Evolutionary conservation across 768 basidiomycete genomes (phyloP), one percentile per base, ranked within the genome.

Genomic region (Auricularia sp.): DNA sequence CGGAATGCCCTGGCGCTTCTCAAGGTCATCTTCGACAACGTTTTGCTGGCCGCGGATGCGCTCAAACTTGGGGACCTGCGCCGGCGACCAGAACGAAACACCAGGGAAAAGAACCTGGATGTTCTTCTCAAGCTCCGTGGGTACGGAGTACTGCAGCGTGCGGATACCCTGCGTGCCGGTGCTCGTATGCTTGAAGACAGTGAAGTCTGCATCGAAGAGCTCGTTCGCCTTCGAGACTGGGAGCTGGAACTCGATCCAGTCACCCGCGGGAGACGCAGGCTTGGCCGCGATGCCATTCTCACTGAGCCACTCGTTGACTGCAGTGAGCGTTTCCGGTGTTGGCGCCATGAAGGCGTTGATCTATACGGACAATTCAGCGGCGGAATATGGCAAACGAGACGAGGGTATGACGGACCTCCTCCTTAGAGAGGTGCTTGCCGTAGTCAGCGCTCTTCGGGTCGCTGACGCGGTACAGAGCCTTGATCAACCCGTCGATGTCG

Each of bases 201-300:
- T 39, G 70, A 75, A 79, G 23, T 74, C 69, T 21, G 78, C 72
- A 36, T 69, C 70, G 58, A 79, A 68, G 35, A 79, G 63, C 35
- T 67, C 66, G 67, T 75, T 77, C 5, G 77, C 77, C 65, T 72
- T 71, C 42, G 68, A 69, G 62, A 78, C 74, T 4, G 75, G 69
- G 6, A 75, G 63, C 5, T 64, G 66, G 69, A 75, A 68, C 23
- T 66, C 67, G n/a, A 78, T 65, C 76, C 76, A 77, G 69, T 79
- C 77, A 3, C 71, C 69, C 12, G 66, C 66, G 10, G 66, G 58
- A 11, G 66, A 64, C 39, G 42, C 34, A 3, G 53, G 36, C 18
- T 51, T 53, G 18, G 54, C 47, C 14, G 62, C 43, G 4, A 66
- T 18, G 21, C 62, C 62, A 29, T 66, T 59, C 18, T 66, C 23